Evolutionary conservation across 2,329 filamentous ascomycete species (phyloP).

Genomic region (Phoma sp.): DNA sequence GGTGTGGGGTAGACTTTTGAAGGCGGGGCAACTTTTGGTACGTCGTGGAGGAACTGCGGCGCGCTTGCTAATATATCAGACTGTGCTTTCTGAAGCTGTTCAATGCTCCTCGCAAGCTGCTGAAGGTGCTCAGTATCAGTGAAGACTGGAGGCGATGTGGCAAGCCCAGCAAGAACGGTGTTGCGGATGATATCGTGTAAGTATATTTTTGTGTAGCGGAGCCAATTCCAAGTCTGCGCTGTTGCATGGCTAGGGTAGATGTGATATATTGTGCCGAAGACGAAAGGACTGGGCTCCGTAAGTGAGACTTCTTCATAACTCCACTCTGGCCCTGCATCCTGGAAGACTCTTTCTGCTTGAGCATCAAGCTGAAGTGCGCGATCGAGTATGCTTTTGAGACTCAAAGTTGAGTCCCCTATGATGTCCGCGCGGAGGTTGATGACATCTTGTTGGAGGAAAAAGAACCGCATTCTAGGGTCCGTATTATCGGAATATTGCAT

Average conservation of each 20-base stretch:
- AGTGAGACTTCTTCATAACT: slow-evolving; percentile 25
- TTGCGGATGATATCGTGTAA: slow-evolving; percentile 47
- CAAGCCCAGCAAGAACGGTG: slow-evolving; percentile 35
- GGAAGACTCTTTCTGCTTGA: slow-evolving; percentile 30
- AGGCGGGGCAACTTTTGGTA: slow-evolving; percentile 26
- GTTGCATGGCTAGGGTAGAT: slow-evolving; percentile 37
- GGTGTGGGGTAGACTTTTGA: not conserved
- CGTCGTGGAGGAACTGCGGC: slow-evolving; percentile 45
- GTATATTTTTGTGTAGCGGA: slow-evolving; percentile 44
- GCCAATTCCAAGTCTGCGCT: slow-evolving; percentile 46
- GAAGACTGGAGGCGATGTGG: slow-evolving; percentile 36
- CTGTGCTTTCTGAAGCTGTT: slow-evolving; percentile 35
- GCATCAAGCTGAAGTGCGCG: slow-evolving; percentile 36
- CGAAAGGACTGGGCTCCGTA: slow-evolving; percentile 2
- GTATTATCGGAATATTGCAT: slow-evolving; percentile 25
- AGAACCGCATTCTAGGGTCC: slow-evolving; percentile 39
- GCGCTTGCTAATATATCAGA: slow-evolving; percentile 45
- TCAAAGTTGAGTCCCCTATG: slow-evolving; percentile 20
- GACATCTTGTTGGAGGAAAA: slow-evolving; percentile 37
- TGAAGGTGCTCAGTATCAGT: slow-evolving; percentile 25
- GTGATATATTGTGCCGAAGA: slow-evolving; percentile 42
- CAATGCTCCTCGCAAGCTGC: slow-evolving; percentile 32
- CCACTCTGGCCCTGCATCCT: slow-evolving; percentile 29
- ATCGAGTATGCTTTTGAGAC: slow-evolving; percentile 32
- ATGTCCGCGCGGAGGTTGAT: slow-evolving; percentile 40